A percentile compares a stretch with the other conserved stretches of the same genome.
Evolutionary conservation across 2,329 filamentous ascomycete genomes (phyloP).

Genomic region (Gyromitra esculenta): DNA sequence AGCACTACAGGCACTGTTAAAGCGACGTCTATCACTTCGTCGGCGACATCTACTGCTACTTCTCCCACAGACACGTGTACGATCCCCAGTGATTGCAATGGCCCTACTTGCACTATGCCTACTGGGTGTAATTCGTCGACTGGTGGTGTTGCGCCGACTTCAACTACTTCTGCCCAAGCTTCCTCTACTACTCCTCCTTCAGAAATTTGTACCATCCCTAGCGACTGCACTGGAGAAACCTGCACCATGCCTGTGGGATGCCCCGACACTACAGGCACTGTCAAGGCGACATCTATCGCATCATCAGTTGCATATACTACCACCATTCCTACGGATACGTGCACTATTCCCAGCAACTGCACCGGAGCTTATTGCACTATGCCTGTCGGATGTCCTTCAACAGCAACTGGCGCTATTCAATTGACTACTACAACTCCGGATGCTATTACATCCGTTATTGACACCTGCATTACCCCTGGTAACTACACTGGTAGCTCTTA

Average conservation of each 20-base stretch:
- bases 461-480: constrained; percentile 10
- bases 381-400: constrained; percentile 2
- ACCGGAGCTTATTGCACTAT: constrained; percentile 25
- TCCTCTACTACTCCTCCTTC: neutral
- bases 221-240: constrained; percentile 15
- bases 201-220: constrained; percentile 29
- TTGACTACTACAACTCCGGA: constrained; percentile 2
- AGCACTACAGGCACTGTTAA: constrained; percentile 8
- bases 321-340: neutral
- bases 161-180: neutral
- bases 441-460: neutral
- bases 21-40: constrained; percentile 12
- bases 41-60: constrained; percentile 10
- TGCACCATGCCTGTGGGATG: constrained; percentile 34
- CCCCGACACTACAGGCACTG: neutral
- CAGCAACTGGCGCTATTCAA: constrained; percentile 5
- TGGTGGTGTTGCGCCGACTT: constrained; percentile 5
- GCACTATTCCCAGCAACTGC: constrained; percentile 16
- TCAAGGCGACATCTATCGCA: neutral
- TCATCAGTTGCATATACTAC: neutral
- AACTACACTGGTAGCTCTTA: constrained; percentile 18
- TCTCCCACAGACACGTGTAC: constrained; percentile 9
- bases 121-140: neutral
- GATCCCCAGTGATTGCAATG: constrained; percentile 19
- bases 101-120: constrained; percentile 27